Base-by-base conservation (phyloP, 75 land plant genomes). In the Pinus tabuliformis region DNA sequence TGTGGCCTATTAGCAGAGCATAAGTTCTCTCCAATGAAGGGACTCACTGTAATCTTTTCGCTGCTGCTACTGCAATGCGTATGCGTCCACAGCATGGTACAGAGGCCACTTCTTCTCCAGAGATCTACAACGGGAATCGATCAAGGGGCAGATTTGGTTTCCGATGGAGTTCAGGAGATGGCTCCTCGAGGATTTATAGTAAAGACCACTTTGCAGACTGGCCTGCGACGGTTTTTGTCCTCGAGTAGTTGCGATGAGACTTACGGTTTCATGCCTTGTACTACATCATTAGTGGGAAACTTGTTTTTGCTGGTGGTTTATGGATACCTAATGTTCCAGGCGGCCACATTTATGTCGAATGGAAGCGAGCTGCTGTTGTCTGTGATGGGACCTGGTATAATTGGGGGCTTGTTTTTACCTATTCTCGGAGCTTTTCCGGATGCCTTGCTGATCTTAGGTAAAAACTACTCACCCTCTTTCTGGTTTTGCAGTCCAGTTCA, bases 371-470 rank as follows among this genome's bases (percentile, higher is more conserved):
- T 87, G 4, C 82, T 93, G 83, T 72, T 93, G 20, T 75, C 83
- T 57, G 82, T 93, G 24, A 78, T 89, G 11, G 90, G 85, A 9
- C 91, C 95, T 9, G 93, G 95, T 6, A 76, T 93, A 39, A 76
- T 93, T 59, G 95, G 95, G 1, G 95, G 95, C 24, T 76, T 93
- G 3, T 83, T 93, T 56, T 86, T 93, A 9, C 95, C 95, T 33
- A 62, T 91, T 20, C 93, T 93, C 65, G 95, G 95, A 21, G 95
- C 93, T 24, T 82, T 93, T 54, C 95, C 95, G 0, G 95, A 91
- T 68, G 93, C 95, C 18, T 60, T 93, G 74, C 88, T 93, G 30
- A 85, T 93, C 22, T 80, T 88, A 26, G 95, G 95, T 93, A 64
- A 42, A 73, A 49, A 6, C 12, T 45, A 0, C 54, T 30, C 1